A percentile compares a stretch with the other conserved stretches of the same genome.
These are phyloP conservation scores for Phytophthora vignae DNA, from an alignment of 352 stramenopile species.

Conservation along the genomic window DNA sequence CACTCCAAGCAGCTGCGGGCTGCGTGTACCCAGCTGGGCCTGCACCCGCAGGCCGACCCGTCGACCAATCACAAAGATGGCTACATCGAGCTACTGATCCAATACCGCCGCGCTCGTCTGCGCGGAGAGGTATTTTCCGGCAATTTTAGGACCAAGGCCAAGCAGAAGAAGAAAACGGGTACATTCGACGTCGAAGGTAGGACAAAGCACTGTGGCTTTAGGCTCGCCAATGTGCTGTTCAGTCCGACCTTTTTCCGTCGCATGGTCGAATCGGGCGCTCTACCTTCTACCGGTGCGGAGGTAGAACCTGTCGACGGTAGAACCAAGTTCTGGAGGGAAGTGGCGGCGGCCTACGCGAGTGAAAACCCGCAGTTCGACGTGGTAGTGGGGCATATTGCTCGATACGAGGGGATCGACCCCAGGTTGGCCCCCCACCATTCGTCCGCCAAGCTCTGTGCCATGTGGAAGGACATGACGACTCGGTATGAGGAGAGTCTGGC, in stretches of 20 bases:
- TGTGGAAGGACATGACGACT: constrained; percentile 21
- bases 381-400: constrained; percentile 17
- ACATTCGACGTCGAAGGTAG: neutral
- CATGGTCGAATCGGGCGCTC: constrained; percentile 16
- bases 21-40: constrained; percentile 17
- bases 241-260: constrained; percentile 16
- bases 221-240: constrained; percentile 25
- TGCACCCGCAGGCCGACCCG: constrained; percentile 26
- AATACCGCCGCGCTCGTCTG: constrained; percentile 21
- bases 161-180: neutral
- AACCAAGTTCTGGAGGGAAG: constrained; percentile 27
- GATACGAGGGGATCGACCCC: constrained; percentile 24
- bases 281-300: constrained; percentile 19
- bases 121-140: constrained; percentile 14
- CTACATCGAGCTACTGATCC: constrained; percentile 14
- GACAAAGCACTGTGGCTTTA: constrained; percentile 28
- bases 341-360: constrained; percentile 11
- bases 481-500: constrained; percentile 17
- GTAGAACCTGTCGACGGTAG: constrained; percentile 6
- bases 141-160: constrained; percentile 4
- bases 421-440: constrained; percentile 11
- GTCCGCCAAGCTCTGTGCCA: constrained; percentile 11
- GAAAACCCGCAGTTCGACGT: constrained; percentile 8
- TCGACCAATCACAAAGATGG: constrained; percentile 21
- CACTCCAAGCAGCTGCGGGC: constrained; percentile 18